A percentile compares a stretch with the other conserved stretches of the same genome.
Evolutionary conservation across 1,284 basidiomycete species (phyloP).

Genomic region (Peniophora sp.): DNA sequence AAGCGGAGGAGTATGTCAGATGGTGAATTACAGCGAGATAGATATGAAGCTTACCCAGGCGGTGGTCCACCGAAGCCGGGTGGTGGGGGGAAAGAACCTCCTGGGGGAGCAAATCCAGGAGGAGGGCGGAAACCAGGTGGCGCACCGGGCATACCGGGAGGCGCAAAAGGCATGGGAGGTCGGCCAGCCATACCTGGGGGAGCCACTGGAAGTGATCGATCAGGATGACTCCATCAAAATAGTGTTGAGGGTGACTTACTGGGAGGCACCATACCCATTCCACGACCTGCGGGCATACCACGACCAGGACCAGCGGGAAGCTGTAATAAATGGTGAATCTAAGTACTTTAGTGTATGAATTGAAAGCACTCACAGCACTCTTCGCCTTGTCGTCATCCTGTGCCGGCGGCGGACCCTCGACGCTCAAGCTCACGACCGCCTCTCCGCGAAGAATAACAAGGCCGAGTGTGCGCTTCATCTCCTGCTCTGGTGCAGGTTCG

Average conservation of each 20-base stretch:
- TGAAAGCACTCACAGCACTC: slow-evolving; percentile 41
- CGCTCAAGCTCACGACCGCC: slow-evolving; percentile 90
- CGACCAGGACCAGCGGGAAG: slow-evolving; percentile 87
- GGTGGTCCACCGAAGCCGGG: slow-evolving; percentile 76
- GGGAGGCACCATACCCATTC: slow-evolving; percentile 93
- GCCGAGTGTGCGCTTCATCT: slow-evolving; percentile 94
- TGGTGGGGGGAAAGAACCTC: slow-evolving; percentile 56
- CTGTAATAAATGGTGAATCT: slow-evolving; percentile 30
- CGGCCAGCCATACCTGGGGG: slow-evolving; percentile 62
- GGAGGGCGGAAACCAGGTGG: slow-evolving; percentile 81
- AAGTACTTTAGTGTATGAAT: slow-evolving; percentile 6
- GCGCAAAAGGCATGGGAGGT: slow-evolving; percentile 79
- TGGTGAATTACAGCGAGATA: too few relatives aligned
- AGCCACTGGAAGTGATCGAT: slow-evolving; percentile 35
- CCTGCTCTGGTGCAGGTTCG: slow-evolving; percentile 77
- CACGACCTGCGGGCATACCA: slow-evolving; percentile 92
- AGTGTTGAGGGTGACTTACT: slow-evolving; percentile 42
- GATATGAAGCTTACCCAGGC: slow-evolving; percentile 59
- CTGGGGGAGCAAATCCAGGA: slow-evolving; percentile 48
- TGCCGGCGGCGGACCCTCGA: slow-evolving; percentile 93
- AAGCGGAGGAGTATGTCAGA: background rate
- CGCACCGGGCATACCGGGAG: slow-evolving; percentile 71
- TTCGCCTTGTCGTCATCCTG: slow-evolving; percentile 81
- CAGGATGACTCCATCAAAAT: slow-evolving; percentile 5
- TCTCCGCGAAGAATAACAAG: slow-evolving; percentile 96